Conservation (phyloP, 768 basidiomycete genomes). For the Tephrocybe rancida region DNA sequence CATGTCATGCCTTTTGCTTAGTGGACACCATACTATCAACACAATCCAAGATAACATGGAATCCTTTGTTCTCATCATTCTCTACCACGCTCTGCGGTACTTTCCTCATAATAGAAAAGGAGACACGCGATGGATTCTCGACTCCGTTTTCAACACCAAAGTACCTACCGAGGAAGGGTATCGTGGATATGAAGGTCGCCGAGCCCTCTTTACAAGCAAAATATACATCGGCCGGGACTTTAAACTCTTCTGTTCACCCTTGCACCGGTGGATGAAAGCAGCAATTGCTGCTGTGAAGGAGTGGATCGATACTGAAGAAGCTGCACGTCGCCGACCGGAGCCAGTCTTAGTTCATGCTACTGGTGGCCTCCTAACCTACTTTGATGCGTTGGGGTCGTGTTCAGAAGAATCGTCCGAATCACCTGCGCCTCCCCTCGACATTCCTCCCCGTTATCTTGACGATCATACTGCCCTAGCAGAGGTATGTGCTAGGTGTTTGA, state of each 20-base stretch:
- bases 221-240: background rate
- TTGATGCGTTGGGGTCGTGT: too few relatives aligned
- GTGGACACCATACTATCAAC: background rate
- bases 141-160: slow-evolving; percentile 1
- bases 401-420: too few relatives aligned
- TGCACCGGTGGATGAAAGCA: background rate
- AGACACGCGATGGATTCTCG: background rate
- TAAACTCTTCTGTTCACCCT: background rate
- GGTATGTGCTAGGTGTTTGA: too few relatives aligned
- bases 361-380: too few relatives aligned
- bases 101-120: background rate
- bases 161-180: background rate
- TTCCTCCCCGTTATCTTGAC: too few relatives aligned
- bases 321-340: too few relatives aligned
- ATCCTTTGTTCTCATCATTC: too few relatives aligned
- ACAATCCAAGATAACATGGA: slow-evolving; percentile 15
- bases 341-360: too few relatives aligned
- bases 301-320: slow-evolving; percentile 1
- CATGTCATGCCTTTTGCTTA: slow-evolving; percentile 12
- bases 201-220: background rate
- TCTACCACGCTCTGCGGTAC: slow-evolving; percentile 12
- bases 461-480: too few relatives aligned
- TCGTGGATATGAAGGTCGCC: background rate
- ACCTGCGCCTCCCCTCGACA: too few relatives aligned
- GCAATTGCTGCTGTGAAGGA: background rate